A percentile compares a stretch with the other conserved stretches of the same genome.
These are phyloP conservation scores for Chytridium lagenaria DNA, from an alignment of 371 early-diverging fungal species.

Conservation along the genomic window DNA sequence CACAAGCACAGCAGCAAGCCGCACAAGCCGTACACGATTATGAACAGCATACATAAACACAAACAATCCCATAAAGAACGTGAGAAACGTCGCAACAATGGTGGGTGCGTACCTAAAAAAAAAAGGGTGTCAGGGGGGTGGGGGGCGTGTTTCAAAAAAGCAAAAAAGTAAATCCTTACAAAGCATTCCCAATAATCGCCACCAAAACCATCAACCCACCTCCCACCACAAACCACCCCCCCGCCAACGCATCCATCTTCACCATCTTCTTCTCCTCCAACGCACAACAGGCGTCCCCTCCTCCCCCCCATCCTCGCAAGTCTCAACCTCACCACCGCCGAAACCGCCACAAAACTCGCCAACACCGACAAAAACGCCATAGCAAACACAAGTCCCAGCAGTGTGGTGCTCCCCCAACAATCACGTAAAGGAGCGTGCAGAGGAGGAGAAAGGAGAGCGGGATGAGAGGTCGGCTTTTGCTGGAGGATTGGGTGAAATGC, in stretches of 20 bases:
- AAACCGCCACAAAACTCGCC: constrained; percentile 50
- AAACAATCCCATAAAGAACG: constrained; percentile 55
- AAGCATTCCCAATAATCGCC: constrained; percentile 59
- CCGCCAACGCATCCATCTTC: background rate
- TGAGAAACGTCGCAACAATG: constrained; percentile 57
- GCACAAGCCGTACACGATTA: constrained; percentile 56
- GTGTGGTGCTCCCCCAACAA: constrained; percentile 56
- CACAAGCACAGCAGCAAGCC: constrained; percentile 36
- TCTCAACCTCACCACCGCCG: constrained; percentile 29
- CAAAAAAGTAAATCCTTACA: constrained; percentile 23
- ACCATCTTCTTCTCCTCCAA: background rate
- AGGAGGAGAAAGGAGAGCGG: constrained; percentile 56
- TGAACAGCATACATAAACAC: constrained; percentile 49
- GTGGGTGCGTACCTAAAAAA: constrained; percentile 44
- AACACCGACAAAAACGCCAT: constrained; percentile 61
- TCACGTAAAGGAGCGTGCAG: constrained; percentile 54
- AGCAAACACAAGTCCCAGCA: constrained; percentile 62
- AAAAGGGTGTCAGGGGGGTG: background rate
- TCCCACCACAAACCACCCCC: constrained; percentile 36
- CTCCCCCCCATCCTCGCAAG: constrained; percentile 58
- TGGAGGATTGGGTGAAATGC: background rate
- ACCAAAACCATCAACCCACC: constrained; percentile 32
- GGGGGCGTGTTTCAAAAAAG: background rate
- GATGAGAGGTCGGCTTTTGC: constrained; percentile 58
- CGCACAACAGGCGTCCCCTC: too few relatives aligned